Conservation (phyloP, 2,329 filamentous ascomycete genomes). For the Colletotrichum sp. region DNA sequence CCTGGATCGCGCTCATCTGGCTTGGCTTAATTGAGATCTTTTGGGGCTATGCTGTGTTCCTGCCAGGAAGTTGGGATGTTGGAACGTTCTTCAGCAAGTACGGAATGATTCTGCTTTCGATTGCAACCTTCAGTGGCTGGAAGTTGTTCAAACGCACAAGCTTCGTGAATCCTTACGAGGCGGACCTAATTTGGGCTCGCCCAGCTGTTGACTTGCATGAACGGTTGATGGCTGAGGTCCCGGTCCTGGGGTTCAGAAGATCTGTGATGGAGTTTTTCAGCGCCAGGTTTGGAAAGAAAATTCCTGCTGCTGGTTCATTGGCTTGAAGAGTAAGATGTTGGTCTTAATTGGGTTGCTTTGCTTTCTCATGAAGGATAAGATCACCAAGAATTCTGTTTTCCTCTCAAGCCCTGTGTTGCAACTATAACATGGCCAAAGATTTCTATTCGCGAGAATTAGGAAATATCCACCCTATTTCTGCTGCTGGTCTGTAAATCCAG, state of each 20-base stretch:
- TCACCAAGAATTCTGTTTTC: background rate
- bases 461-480: conserved; percentile 5
- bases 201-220: background rate
- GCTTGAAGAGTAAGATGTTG: background rate
- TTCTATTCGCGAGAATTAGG: background rate
- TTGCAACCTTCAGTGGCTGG: background rate
- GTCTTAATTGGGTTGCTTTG: background rate
- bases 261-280: background rate
- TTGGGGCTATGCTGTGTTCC: background rate
- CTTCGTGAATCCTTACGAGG: background rate
- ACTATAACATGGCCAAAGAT: background rate
- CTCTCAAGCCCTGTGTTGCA: background rate
- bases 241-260: background rate
- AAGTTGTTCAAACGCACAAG: background rate
- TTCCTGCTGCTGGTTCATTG: background rate
- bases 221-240: background rate
- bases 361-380: background rate
- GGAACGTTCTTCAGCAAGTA: background rate
- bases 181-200: background rate
- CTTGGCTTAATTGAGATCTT: background rate
- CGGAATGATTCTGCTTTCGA: background rate
- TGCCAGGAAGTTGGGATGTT: background rate
- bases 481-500: conserved; percentile 4
- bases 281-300: background rate
- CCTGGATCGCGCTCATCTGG: background rate